These are phyloP conservation scores for Brassica incana DNA, from an alignment of 345 rosid genomes.

Conservation along the genomic window DNA sequence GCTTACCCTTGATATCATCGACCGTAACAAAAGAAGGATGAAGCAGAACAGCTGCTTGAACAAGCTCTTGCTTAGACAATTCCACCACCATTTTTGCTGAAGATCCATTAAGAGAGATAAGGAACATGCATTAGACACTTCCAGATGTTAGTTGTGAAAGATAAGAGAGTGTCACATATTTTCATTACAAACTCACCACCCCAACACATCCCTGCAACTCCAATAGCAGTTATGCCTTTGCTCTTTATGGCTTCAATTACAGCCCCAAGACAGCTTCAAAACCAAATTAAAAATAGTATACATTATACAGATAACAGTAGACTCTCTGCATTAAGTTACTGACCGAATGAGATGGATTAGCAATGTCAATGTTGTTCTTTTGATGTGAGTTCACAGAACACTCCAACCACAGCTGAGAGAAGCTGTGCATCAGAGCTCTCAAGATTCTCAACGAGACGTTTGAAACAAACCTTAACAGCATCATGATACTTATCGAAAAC, in stretches of 20 bases:
- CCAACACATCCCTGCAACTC: constrained; percentile 75
- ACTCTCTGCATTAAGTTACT: too few relatives aligned
- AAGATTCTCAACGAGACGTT: constrained; percentile 86
- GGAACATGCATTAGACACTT: background rate
- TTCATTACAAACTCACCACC: constrained; percentile 46
- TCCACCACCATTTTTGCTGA: constrained; percentile 78
- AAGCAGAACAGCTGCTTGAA: constrained; percentile 70
- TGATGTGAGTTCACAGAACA: constrained; percentile 73
- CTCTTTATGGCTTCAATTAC: constrained; percentile 62
- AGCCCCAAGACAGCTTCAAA: too few relatives aligned
- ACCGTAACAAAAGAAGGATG: constrained; percentile 68
- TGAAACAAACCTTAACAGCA: constrained; percentile 82
- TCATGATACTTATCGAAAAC: constrained; percentile 86
- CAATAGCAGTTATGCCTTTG: constrained; percentile 58
- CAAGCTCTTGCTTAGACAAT: constrained; percentile 52
- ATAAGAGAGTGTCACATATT: background rate
- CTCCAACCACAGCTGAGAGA: constrained; percentile 72
- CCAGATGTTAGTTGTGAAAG: constrained; percentile 5
- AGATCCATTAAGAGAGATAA: background rate
- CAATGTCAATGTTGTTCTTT: constrained; percentile 40
- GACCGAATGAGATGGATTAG: too few relatives aligned
- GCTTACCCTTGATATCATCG: constrained; percentile 70
- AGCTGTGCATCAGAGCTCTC: constrained; percentile 68
- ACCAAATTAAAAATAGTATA: too few relatives aligned
- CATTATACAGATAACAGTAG: too few relatives aligned